Base-by-base conservation (phyloP, 2,329 filamentous ascomycete genomes). In the Xylaria hypoxylon region DNA sequence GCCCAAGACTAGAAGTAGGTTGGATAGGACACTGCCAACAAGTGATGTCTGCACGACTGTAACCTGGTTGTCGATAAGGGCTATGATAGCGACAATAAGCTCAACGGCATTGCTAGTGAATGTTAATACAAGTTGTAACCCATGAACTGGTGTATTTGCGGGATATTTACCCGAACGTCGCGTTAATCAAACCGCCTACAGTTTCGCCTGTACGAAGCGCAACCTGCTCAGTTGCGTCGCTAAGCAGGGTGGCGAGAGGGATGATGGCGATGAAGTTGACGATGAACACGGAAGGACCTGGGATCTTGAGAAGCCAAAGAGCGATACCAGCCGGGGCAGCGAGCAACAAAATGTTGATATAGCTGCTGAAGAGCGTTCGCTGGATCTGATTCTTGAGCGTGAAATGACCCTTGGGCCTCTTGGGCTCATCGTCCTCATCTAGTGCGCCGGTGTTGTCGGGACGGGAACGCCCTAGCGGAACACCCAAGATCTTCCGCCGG, bases 251-350 rank as follows among this genome's bases (percentile, higher is more conserved):
- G 2, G 95, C 95, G 45, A 97, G 84, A 0, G 94, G 94, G 65
- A 97, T 90, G 72, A 97, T 97, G 68, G 94, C 95, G 70, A 97
- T 87, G 75, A 97, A 97, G 81, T 97, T 97, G 79, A 97, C 87
- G 62, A 94, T 87, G 75, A 97, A 97, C 52, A 96, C 83, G 35
- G 76, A 66, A 8, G 65, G 70, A 35, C 75, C 77, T 24, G 74
- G 71, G 17, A 72, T 66, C 22, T 85, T 86, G 64, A 91, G 80
- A 75, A 90, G 93, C 73, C 92, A 87, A 59, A 95, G 78, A 1
- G 87, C 91, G 73, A 97, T 93, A 65, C 94, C 94, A 38, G 89
- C 87, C 0, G 94, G 94, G 0, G 92, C 93, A 24, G 90, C 89
- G 17, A 97, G 59, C 24, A 97, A 82, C 28, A 97, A 81, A 26